These are phyloP conservation scores for Trichoderma reesei DNA, from an alignment of 495 filamentous ascomycete genomes.

Conservation along the genomic window DNA sequence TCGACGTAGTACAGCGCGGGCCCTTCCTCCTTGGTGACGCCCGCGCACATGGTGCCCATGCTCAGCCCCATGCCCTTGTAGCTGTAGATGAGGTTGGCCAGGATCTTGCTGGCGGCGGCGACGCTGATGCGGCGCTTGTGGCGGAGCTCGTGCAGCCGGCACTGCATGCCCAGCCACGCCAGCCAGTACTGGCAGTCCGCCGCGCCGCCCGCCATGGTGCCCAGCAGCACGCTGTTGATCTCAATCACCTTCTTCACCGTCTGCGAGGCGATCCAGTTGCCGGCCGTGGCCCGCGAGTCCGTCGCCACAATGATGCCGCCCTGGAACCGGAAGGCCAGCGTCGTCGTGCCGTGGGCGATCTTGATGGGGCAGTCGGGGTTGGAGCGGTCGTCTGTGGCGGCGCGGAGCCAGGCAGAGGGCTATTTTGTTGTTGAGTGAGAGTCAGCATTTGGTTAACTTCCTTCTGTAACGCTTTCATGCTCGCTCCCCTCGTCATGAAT, in stretches of 20 bases:
- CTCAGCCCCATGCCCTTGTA: conserved; percentile 97
- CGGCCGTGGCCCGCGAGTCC: conserved; percentile 90
- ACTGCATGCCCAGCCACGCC: conserved; percentile 96
- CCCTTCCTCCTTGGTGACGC: conserved; percentile 91
- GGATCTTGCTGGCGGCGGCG: conserved; percentile 94
- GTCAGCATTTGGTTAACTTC: not conserved
- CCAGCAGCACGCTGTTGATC: conserved; percentile 82
- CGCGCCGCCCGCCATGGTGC: conserved; percentile 97
- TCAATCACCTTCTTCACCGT: conserved; percentile 99
- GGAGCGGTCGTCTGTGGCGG: conserved; percentile 90
- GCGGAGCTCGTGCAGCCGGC: conserved; percentile 95
- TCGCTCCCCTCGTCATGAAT: conserved; percentile 6
- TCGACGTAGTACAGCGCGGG: conserved; percentile 99
- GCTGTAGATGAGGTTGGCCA: conserved; percentile 92
- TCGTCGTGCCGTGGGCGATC: conserved; percentile 97
- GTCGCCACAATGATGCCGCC: conserved; percentile 97
- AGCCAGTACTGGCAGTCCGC: conserved; percentile 99
- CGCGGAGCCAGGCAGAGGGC: conserved; percentile 87
- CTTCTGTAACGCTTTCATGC: conserved; percentile 10
- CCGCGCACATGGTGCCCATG: conserved; percentile 99
- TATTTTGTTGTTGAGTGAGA: too few species aligned
- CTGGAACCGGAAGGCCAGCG: conserved; percentile 95
- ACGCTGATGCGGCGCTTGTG: conserved; percentile 98
- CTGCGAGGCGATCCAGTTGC: conserved; percentile 98
- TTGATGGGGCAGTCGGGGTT: conserved; percentile 98